Evolutionary conservation across 2,329 filamentous ascomycete species (phyloP).

Genomic region (Leptographium wingfieldii): DNA sequence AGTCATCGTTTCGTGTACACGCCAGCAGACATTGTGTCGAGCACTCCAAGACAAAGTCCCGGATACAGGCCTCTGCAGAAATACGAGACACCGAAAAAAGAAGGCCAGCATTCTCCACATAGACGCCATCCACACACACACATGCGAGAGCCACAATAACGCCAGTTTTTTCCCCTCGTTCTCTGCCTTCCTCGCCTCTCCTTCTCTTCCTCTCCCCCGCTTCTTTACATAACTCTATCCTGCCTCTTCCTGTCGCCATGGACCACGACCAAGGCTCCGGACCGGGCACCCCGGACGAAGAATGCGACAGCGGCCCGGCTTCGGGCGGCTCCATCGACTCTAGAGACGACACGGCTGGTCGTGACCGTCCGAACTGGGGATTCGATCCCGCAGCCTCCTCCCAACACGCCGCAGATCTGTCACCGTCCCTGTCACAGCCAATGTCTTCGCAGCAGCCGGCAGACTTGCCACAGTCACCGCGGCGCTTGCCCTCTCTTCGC

Average conservation of each 20-base stretch:
- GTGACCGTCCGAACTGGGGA: neutral
- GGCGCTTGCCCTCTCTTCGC: constrained; percentile 40
- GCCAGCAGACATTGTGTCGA: neutral
- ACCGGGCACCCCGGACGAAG: constrained; percentile 35
- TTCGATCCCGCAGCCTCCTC: neutral
- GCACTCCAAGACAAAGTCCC: neutral
- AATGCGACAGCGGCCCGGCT: constrained; percentile 24
- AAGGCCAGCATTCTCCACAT: neutral
- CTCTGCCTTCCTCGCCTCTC: neutral
- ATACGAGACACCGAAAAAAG: neutral
- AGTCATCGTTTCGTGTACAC: neutral
- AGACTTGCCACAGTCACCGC: neutral
- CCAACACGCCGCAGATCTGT: neutral
- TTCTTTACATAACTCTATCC: neutral
- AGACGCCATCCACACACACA: neutral
- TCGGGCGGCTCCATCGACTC: constrained; percentile 22
- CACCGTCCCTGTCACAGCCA: neutral
- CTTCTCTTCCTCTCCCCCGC: neutral
- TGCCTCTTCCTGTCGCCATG: constrained; percentile 13
- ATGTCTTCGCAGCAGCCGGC: neutral
- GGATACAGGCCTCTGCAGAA: neutral
- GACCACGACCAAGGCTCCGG: constrained; percentile 20
- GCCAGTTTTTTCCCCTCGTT: neutral
- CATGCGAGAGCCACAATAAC: constrained; percentile 1
- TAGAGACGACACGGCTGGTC: constrained; percentile 16